phyloP scores from a whole-genome alignment of 192 early-diverging fungal species.

The Gryganskiella cystojenkinii region DNA sequence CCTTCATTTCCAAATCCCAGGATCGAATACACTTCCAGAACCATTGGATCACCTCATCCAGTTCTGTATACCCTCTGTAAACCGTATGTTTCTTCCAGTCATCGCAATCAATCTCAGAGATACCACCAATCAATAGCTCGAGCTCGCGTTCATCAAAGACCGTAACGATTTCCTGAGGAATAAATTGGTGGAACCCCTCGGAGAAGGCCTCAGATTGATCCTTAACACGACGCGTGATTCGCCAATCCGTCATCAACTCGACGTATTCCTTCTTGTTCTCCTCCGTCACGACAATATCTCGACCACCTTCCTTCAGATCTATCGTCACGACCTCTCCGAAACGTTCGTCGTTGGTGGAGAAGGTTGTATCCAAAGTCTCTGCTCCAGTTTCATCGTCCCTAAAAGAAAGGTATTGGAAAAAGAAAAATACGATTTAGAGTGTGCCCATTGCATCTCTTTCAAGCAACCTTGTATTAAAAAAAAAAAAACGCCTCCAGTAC shows the following conservation, averaged over 20 bases:
- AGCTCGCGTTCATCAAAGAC: slow-evolving; percentile 99
- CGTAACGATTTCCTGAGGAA: slow-evolving; percentile 89
- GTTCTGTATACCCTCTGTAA: slow-evolving; percentile 88
- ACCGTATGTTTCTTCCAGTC: slow-evolving; percentile 99
- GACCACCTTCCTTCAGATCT: slow-evolving; percentile 89
- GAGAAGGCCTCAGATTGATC: slow-evolving; percentile 95
- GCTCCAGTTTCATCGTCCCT: too few relatives aligned
- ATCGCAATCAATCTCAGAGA: slow-evolving; percentile 98
- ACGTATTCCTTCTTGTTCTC: slow-evolving; percentile 98
- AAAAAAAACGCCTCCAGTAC: too few relatives aligned
- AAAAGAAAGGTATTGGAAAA: too few relatives aligned
- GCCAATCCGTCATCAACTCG: slow-evolving; percentile 89
- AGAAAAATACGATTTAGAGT: too few relatives aligned
- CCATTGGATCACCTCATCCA: slow-evolving; percentile 94
- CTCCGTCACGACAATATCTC: slow-evolving; percentile 90
- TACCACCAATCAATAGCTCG: slow-evolving; percentile 95
- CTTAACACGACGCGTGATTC: slow-evolving; percentile 89
- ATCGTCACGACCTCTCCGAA: slow-evolving; percentile 87
- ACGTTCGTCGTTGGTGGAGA: slow-evolving; percentile 92
- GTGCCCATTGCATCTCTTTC: slow-evolving; percentile 96
- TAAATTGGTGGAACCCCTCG: slow-evolving; percentile 94
- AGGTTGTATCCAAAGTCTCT: slow-evolving; percentile 93
- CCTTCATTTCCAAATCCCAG: slow-evolving; percentile 96
- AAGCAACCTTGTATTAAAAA: too few relatives aligned
- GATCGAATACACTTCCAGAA: slow-evolving; percentile 98